phyloP scores from a whole-genome alignment of 1,139 yeast genomes.

The Wickerhamomyces sp. region DNA sequence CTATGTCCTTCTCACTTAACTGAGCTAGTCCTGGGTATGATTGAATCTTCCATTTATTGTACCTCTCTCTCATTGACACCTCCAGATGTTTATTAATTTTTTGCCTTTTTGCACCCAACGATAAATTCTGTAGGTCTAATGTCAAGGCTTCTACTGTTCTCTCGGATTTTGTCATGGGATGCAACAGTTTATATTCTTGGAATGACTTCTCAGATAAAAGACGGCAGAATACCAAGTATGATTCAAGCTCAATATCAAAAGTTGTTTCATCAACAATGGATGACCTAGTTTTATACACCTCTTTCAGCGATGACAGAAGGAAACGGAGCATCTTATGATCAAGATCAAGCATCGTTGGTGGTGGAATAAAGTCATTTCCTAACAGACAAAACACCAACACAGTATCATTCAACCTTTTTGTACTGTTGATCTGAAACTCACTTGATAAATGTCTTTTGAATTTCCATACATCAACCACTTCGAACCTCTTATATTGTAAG shows the following conservation, averaged over 20 bases:
- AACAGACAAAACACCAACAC: slow-evolving; percentile 11
- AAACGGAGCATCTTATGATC: not conserved
- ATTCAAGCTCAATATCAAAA: too few species aligned
- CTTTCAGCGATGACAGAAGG: not conserved
- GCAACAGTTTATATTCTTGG: not conserved
- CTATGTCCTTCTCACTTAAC: slow-evolving; percentile 2
- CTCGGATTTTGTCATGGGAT: slow-evolving; percentile 1
- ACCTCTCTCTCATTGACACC: slow-evolving; percentile 4
- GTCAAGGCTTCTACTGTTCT: slow-evolving; percentile 1
- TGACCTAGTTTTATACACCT: too few species aligned
- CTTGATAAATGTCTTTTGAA: slow-evolving; percentile 3
- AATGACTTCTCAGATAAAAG: slow-evolving; percentile 4
- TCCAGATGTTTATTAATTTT: slow-evolving; percentile 1
- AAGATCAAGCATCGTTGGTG: slow-evolving; percentile 7
- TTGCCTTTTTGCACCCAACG: slow-evolving; percentile 7
- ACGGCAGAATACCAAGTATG: not conserved
- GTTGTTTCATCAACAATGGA: not conserved
- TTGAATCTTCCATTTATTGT: slow-evolving; percentile 4
- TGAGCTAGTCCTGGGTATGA: slow-evolving; percentile 2
- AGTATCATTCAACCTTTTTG: slow-evolving; percentile 7
- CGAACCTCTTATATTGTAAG: slow-evolving; percentile 8
- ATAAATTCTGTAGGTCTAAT: slow-evolving; percentile 4
- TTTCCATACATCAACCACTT: slow-evolving; percentile 6
- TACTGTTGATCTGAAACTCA: not conserved
- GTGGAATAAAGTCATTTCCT: slow-evolving; percentile 21